Percentiles rank a stretch among this genome's conserved stretches.
Evolutionary conservation across 345 rosid species (phyloP).

Genomic region (Citrus sp.): DNA sequence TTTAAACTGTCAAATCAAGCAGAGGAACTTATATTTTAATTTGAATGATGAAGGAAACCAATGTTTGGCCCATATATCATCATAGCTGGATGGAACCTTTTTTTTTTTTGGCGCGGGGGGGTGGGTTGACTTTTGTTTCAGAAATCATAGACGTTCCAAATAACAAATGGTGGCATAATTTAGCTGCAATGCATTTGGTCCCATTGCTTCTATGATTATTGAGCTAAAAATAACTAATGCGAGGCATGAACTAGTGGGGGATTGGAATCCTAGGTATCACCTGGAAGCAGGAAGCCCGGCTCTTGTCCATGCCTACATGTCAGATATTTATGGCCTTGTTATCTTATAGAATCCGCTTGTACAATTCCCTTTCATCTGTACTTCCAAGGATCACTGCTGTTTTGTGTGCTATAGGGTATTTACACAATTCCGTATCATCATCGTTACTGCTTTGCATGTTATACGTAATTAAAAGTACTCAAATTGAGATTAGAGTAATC

Average conservation of each 20-base stretch:
- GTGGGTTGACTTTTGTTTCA: not conserved
- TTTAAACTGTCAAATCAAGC: not conserved
- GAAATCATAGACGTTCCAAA: not conserved
- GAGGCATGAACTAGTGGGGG: not conserved
- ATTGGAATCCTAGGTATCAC: constrained; percentile 1
- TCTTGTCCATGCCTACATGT: not conserved
- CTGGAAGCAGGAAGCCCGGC: not conserved
- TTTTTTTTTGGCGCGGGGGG: not conserved
- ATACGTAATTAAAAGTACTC: not conserved
- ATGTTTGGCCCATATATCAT: not conserved
- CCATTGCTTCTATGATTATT: not conserved
- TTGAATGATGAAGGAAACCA: not conserved
- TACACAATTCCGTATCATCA: too few species aligned
- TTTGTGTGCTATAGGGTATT: not conserved
- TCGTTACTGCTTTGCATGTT: not conserved
- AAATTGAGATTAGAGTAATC: not conserved
- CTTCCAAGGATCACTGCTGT: not conserved
- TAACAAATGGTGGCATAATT: not conserved
- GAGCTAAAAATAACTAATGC: not conserved
- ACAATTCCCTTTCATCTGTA: not conserved
- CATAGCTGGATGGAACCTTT: not conserved
- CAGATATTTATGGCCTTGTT: not conserved
- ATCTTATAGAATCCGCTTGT: not conserved
- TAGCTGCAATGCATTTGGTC: not conserved
- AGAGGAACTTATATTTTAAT: not conserved